Conservation (phyloP, 495 filamentous ascomycete genomes). For the Neurospora tetrasperma region DNA sequence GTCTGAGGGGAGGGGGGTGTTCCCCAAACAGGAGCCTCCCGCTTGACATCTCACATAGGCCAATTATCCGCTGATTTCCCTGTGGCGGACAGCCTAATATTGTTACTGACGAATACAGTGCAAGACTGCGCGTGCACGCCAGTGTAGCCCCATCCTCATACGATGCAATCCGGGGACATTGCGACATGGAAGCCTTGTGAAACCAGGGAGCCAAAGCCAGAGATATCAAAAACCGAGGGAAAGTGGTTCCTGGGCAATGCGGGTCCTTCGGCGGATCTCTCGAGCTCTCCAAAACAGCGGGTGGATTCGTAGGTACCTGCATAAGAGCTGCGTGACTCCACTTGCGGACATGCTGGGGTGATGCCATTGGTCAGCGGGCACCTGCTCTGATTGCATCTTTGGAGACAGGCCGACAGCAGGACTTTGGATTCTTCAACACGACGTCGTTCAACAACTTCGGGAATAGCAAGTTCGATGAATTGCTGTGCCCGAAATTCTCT, state of each 20-base stretch:
- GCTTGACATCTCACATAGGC: not conserved
- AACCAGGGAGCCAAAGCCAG: not conserved
- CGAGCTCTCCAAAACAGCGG: constrained; percentile 1
- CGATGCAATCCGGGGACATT: not conserved
- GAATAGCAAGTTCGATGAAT: not conserved
- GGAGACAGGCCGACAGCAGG: not conserved
- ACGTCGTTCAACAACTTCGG: not conserved
- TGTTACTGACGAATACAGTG: not conserved
- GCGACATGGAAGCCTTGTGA: not conserved
- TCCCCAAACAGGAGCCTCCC: not conserved
- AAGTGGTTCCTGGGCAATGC: not conserved
- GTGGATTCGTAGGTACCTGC: constrained; percentile 7
- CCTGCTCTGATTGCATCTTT: not conserved
- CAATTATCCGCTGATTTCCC: not conserved
- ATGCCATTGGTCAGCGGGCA: not conserved
- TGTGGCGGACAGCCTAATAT: not conserved
- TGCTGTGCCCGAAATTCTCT: not conserved
- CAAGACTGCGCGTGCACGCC: not conserved
- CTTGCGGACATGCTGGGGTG: not conserved
- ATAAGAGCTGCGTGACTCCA: not conserved
- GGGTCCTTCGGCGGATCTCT: constrained; percentile 1
- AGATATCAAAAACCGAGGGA: not conserved
- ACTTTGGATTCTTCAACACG: not conserved
- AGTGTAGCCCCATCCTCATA: not conserved
- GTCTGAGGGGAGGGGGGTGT: not conserved